These are phyloP conservation scores for Globisporangium canariense DNA, from an alignment of 352 stramenopile species.

Conservation along the genomic window DNA sequence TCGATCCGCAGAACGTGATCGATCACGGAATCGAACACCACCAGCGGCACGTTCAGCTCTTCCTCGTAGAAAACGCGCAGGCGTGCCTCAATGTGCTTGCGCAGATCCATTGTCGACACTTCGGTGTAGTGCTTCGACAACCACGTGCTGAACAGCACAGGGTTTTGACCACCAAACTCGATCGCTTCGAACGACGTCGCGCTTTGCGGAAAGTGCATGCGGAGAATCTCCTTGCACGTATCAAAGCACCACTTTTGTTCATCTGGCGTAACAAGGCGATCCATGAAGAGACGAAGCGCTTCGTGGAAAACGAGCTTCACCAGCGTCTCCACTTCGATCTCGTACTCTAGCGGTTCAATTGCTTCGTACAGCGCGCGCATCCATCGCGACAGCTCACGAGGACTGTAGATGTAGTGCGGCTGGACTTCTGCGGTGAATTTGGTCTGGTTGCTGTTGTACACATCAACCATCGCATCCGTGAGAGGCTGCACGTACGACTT, in stretches of 20 bases:
- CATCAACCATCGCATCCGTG: slow-evolving; percentile 99
- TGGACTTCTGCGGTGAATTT: slow-evolving; percentile 93
- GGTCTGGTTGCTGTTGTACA: slow-evolving; percentile 97
- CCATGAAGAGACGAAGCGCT: slow-evolving; percentile 97
- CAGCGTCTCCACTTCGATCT: slow-evolving; percentile 94
- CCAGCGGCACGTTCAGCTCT: slow-evolving; percentile 98
- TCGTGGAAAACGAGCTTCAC: slow-evolving; percentile 99
- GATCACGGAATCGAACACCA: slow-evolving; percentile 99
- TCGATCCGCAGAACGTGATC: slow-evolving; percentile 99
- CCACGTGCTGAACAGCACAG: slow-evolving; percentile 98
- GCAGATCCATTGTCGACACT: slow-evolving; percentile 90
- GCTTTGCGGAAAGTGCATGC: slow-evolving; percentile 81
- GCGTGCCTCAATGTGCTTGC: slow-evolving; percentile 95
- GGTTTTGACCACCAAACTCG: slow-evolving; percentile 80
- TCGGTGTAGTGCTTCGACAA: slow-evolving; percentile 97
- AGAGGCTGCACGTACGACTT: slow-evolving; percentile 95
- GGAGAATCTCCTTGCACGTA: slow-evolving; percentile 79
- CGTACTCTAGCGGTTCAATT: slow-evolving; percentile 94
- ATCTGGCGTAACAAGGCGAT: slow-evolving; percentile 96
- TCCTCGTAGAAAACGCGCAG: slow-evolving; percentile 99
- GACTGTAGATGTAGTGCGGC: slow-evolving; percentile 99
- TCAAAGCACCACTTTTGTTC: slow-evolving; percentile 97
- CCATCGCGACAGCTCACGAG: slow-evolving; percentile 98
- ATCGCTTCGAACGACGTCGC: slow-evolving; percentile 67
- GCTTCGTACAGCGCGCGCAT: slow-evolving; percentile 98